Evolutionary conservation across 768 basidiomycete species (phyloP), one percentile per base, ranked within the genome.

Genomic region (Hypsizygus marmoreus): DNA sequence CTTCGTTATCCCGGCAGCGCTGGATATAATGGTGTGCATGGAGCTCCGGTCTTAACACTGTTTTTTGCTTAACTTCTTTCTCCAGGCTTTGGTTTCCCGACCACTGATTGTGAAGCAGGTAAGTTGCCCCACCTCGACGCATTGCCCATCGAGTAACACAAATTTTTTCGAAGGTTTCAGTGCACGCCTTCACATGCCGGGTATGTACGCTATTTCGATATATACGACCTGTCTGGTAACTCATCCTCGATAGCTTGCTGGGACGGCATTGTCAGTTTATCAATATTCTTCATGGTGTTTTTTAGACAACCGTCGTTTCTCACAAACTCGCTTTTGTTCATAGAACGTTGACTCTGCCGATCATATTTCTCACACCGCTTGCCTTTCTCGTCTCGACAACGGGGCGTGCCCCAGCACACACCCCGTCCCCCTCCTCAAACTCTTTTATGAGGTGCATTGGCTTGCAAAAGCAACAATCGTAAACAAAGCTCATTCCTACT

Each of bases 341-440:
- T 30, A 70, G 72, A 72, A 73, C 43, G 47, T 74, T 35, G 71
- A 72, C 54, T 68, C 66, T 7, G 19, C 65, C 13, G 68, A 72
- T 47, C 73, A 73, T 40, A 54, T 53, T 16, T 65, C 65, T 13
- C 71, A 71, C 51, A 62, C 63, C 1, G 61, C 65, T 19, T 70
- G 56, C 40, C 55, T 69, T 17, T 67, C 65, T 17, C 60, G 51
- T 23, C 39, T 72, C 16, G 71, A 72, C 49, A 71, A 69, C 36
- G 73, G 71, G 4, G 51, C 43, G 6, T 74, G 70, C 42, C 73
- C 72, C 6, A 40, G 60, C 2, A 66, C 63, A 5, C 67, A 69
- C 45, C 67, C 67, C 1, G 64, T 72, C 10, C 54, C 56, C 13
- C 52, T 73, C n/a, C 67, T 74, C 66, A 69, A 72, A 41, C 53